Percentiles rank a stretch among this genome's conserved stretches.
Evolutionary conservation across 805 yeast species (phyloP).

Genomic region (Sungouiella thailandica): DNA sequence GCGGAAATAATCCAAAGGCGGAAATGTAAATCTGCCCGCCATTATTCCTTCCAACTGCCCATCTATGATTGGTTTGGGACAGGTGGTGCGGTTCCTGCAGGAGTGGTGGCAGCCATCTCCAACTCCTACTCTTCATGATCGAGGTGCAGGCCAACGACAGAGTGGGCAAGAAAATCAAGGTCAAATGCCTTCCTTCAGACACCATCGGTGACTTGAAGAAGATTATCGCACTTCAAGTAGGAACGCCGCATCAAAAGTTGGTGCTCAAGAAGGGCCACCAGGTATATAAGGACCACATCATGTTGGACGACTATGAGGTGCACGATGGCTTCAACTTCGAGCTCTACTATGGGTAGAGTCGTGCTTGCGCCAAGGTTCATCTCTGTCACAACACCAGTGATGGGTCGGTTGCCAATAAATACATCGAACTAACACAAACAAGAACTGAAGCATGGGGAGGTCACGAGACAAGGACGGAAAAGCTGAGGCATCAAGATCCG

Average conservation of each 20-base stretch:
- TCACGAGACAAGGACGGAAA: too few relatives aligned
- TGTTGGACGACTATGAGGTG: slow-evolving; percentile 90
- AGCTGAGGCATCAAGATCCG: too few relatives aligned
- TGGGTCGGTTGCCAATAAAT: background rate
- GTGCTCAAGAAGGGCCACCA: slow-evolving; percentile 82
- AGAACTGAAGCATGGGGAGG: slow-evolving; percentile 3
- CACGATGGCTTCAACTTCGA: slow-evolving; percentile 87
- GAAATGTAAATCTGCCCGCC: too few relatives aligned
- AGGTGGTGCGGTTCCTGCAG: too few relatives aligned
- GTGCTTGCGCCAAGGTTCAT: too few relatives aligned
- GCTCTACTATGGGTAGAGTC: slow-evolving; percentile 58
- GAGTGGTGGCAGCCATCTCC: too few relatives aligned
- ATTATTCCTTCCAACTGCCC: too few relatives aligned
- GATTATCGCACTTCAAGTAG: slow-evolving; percentile 76
- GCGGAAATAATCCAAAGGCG: too few relatives aligned
- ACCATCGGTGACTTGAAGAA: slow-evolving; percentile 87
- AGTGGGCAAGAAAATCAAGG: slow-evolving; percentile 81
- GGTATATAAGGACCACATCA: slow-evolving; percentile 81
- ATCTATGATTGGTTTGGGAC: too few relatives aligned
- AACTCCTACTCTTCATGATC: slow-evolving; percentile 25
- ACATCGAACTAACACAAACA: slow-evolving; percentile 4
- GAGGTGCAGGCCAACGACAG: slow-evolving; percentile 46
- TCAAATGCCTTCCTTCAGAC: slow-evolving; percentile 83
- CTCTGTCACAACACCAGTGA: too few relatives aligned
- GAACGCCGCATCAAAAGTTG: slow-evolving; percentile 60